Percentiles rank a stretch among this genome's conserved stretches.
These are phyloP conservation scores for Neoarthrinium moseri DNA, from an alignment of 2,329 filamentous ascomycete genomes.

Conservation along the genomic window DNA sequence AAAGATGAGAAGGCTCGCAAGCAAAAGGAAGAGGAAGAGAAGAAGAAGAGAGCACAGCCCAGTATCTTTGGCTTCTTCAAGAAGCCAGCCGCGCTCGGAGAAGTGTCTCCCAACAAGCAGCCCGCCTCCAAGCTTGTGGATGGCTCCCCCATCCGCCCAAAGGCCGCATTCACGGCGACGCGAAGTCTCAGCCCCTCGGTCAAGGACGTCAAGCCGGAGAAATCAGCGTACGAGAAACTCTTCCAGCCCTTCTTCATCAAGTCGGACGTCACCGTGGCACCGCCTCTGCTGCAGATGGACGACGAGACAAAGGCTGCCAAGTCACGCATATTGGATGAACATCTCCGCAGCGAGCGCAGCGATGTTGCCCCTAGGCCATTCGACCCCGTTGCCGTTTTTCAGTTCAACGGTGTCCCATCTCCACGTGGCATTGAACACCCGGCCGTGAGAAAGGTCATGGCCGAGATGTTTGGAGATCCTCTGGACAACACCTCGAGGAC, in stretches of 20 bases:
- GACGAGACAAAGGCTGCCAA: slow-evolving; percentile 52
- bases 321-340: slow-evolving; percentile 51
- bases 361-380: slow-evolving; percentile 42
- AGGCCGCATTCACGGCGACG: background rate
- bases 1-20: slow-evolving; percentile 58
- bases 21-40: slow-evolving; percentile 30
- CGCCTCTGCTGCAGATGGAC: slow-evolving; percentile 56
- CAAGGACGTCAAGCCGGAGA: slow-evolving; percentile 21
- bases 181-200: background rate
- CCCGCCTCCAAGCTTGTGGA: slow-evolving; percentile 8
- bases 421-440: slow-evolving; percentile 47
- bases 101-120: slow-evolving; percentile 23
- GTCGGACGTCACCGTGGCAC: slow-evolving; percentile 69
- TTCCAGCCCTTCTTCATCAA: slow-evolving; percentile 85
- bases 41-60: slow-evolving; percentile 29
- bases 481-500: slow-evolving; percentile 27
- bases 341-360: slow-evolving; percentile 45
- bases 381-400: slow-evolving; percentile 43
- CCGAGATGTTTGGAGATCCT: slow-evolving; percentile 45
- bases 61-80: slow-evolving; percentile 17
- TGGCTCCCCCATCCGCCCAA: slow-evolving; percentile 1
- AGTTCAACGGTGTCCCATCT: slow-evolving; percentile 36
- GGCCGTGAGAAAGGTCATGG: slow-evolving; percentile 62
- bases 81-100: slow-evolving; percentile 16
- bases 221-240: slow-evolving; percentile 61